Base-by-base conservation (phyloP, 1,139 yeast species). In the Suhomyces terraborum region DNA sequence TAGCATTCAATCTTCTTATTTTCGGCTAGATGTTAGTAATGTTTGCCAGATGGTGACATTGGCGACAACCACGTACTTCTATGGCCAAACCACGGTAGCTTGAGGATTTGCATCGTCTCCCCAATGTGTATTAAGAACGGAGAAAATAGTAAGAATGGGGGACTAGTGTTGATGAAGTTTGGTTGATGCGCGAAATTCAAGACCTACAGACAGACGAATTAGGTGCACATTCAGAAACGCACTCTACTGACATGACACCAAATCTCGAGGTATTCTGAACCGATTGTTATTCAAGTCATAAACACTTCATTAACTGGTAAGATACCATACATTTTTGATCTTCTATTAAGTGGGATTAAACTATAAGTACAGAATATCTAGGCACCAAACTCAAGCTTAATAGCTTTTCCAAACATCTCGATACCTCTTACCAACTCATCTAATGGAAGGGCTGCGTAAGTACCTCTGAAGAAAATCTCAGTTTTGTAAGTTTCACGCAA, bases 51-150 rank as follows among this genome's bases (percentile, higher is more conserved):
- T 8, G 14, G 14, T 5, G 3, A 12, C 23, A 24, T 13, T 4
- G 8, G 5, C 6, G 27, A 28, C 17, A 18, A 60, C 81, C 40
- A n/a, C n/a, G n/a, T 64, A 79, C 86, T 83, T 48, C 68, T 71
- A 57, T 86, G 94, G 17, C 79, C 79, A 48, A 88, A 74, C 96
- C 96, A 88, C 35, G 96, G 93, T 24, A 88, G 82, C 64, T 87
- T 88, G 16, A 87, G 64, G 22, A 88, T 75, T 56, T 80, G 84
- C 96, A 88, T 88, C 23, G 19, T 20, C 14, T 30, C 21, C 24
- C 19, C 13, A 24, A 23, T 8, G 32, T 18, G 22, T 12, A 14
- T 20, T n/a, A n/a, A n/a, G n/a, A n/a, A n/a, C n/a, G n/a, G n/a
- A n/a, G n/a, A n/a, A n/a, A n/a, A 10, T 17, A 22, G 35, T 17